Evolutionary conservation across 805 yeast species (phyloP), one percentile per base, ranked within the genome.

Genomic region (Pichia cephalocereana): DNA sequence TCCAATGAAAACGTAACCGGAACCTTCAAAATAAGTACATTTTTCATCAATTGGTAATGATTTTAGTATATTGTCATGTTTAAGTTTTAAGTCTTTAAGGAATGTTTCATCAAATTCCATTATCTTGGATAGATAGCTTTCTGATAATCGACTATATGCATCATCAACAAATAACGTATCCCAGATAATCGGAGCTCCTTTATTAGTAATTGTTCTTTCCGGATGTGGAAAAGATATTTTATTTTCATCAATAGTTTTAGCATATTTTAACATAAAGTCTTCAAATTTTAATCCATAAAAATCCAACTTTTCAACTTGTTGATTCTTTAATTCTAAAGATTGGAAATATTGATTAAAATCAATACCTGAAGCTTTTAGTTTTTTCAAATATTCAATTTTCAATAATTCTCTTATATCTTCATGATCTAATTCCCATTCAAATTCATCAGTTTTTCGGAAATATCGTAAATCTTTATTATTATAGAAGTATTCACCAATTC

Each of bases 51-150:
- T 37, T 0, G 85, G 86, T 58, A 82, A 61, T 26, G 65, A 63
- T 2, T 58, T 55, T 18, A 77, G 69, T 9, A 78, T 73, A 40
- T 59, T 58, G 10, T 55, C 47, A 61, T 83, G 88, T 18, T 80
- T 71, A 15, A 56, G 50, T 15, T 58, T 68, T 67, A 83, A 64
- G 45, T 71, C 70, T 1, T 54, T 52, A 17, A 79, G 56, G 54
- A 80, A 82, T 1, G 64, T 63, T 2, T 64, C 65, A 26, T 65
- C 56, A 46, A 63, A 63, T 11, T 51, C 43, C 64, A 63, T 57
- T 17, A 52, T n/a, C 6, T 28, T 19, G 2, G 15, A n/a, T 8
- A 54, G 26, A 18, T 28, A 37, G 12, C 44, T 27, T 30, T 50
- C 44, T 14, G 54, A 43, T 23, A 52, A 17, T 3, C 52, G 43